These are phyloP conservation scores for Penicillium salamii DNA, from an alignment of 495 filamentous ascomycete species.

Conservation along the genomic window DNA sequence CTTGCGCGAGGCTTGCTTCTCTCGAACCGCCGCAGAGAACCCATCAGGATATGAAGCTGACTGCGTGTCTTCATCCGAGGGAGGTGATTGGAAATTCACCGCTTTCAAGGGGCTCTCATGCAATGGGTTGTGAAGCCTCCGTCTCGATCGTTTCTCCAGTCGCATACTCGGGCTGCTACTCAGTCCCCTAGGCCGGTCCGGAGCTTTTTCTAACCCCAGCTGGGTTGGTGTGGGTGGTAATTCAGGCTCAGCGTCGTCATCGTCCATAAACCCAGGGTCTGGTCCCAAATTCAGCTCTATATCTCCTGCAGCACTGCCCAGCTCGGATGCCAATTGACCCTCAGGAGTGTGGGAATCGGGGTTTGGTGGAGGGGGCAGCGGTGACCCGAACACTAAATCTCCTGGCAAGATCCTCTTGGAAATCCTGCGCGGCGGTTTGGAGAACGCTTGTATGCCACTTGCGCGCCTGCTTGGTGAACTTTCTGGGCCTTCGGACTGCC, in stretches of 20 bases:
- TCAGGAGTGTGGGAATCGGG: constrained; percentile 31
- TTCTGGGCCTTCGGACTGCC: constrained; percentile 24
- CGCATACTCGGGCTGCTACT: constrained; percentile 45
- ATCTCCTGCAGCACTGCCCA: constrained; percentile 34
- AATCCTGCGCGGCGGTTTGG: constrained; percentile 39
- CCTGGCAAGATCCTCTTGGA: constrained; percentile 40
- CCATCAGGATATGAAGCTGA: constrained; percentile 3
- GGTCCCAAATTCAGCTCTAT: constrained; percentile 16
- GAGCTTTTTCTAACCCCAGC: constrained; percentile 48
- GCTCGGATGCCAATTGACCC: constrained; percentile 38
- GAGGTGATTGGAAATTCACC: constrained; percentile 16
- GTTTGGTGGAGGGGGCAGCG: constrained; percentile 28
- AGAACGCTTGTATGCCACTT: constrained; percentile 38
- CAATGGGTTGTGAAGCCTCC: constrained; percentile 20
- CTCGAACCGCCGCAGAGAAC: constrained; percentile 23
- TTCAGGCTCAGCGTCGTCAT: constrained; percentile 57
- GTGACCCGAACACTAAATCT: constrained; percentile 43
- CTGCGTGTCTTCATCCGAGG: constrained; percentile 9
- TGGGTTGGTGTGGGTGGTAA: constrained; percentile 69
- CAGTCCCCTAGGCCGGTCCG: constrained; percentile 33
- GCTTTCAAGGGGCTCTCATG: constrained; percentile 34
- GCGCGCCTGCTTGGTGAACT: constrained; percentile 33
- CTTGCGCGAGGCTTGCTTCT: constrained; percentile 31
- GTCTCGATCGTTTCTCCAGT: constrained; percentile 27
- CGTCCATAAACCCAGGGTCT: constrained; percentile 31